These are phyloP conservation scores for Pseudoperonospora humuli DNA, from an alignment of 352 stramenopile genomes.

Conservation along the genomic window DNA sequence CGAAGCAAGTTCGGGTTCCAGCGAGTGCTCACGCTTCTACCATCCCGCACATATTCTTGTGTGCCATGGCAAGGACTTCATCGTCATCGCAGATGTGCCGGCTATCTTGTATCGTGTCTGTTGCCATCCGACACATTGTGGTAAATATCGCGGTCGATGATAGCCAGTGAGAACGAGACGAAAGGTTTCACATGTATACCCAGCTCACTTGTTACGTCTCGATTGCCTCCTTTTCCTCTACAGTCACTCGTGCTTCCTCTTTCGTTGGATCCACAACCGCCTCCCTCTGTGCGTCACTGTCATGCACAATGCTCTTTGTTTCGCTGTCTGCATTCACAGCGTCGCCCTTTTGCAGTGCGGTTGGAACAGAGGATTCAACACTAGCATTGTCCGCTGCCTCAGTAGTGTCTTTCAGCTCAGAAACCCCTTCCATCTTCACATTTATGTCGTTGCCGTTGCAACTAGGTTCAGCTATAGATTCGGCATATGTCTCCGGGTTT, in stretches of 20 bases:
- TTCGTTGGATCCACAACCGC: not conserved
- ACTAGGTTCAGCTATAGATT: constrained; percentile 10
- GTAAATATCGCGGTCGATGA: no score
- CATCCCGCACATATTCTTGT: no score
- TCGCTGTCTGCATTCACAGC: not conserved
- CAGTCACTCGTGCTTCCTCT: constrained; percentile 3
- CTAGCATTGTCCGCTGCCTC: not conserved
- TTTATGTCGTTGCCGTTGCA: constrained; percentile 6
- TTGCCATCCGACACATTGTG: no score
- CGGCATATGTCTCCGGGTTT: constrained; percentile 12
- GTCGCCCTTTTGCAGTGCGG: not conserved
- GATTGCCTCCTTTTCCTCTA: constrained; percentile 9
- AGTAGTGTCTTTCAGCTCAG: not conserved
- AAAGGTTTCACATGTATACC: constrained; percentile 11
- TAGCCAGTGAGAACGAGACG: constrained; percentile 6
- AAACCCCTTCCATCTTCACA: constrained; percentile 13
- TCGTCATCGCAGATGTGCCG: no score
- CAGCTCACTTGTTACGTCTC: constrained; percentile 7
- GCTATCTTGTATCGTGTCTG: no score
- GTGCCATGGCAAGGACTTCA: no score
- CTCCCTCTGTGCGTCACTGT: constrained; percentile 1
- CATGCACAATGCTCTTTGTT: not conserved
- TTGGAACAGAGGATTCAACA: not conserved
- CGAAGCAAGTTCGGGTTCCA: no score
- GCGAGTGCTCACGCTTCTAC: no score